Evolutionary conservation across 129 eudicot genomes (phyloP).

Genomic region (Flaveria linearis): DNA sequence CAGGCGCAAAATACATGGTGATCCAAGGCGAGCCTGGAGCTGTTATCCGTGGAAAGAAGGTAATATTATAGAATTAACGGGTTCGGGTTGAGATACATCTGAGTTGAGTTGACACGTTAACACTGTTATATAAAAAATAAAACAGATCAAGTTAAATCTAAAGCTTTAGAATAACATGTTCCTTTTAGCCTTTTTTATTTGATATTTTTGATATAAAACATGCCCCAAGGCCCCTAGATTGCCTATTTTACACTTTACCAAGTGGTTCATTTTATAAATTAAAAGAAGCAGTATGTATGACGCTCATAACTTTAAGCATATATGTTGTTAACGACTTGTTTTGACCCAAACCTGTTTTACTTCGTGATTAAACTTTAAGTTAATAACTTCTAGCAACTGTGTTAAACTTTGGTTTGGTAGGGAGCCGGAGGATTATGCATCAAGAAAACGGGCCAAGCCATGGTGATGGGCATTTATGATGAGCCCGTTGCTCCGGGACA

Average conservation of each 20-base stretch:
- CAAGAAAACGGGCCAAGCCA: constrained; percentile 73
- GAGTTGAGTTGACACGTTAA: neutral
- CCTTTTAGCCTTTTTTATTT: neutral
- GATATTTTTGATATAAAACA: too few relatives aligned
- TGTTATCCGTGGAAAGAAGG: constrained; percentile 75
- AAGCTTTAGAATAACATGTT: neutral
- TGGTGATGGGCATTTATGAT: constrained; percentile 64
- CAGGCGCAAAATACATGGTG: constrained; percentile 63
- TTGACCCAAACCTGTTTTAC: neutral
- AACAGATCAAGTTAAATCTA: neutral
- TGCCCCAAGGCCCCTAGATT: too few relatives aligned
- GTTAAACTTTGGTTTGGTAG: constrained; percentile 32
- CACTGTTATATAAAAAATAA: neutral
- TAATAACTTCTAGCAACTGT: neutral
- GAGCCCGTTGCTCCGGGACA: constrained; percentile 87
- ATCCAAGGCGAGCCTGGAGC: constrained; percentile 62
- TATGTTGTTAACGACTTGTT: neutral
- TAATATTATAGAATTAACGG: constrained; percentile 5
- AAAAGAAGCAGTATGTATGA: neutral
- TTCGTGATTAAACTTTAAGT: neutral
- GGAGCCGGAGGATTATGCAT: constrained; percentile 76
- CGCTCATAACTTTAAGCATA: neutral
- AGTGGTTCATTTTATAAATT: too few relatives aligned
- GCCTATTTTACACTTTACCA: too few relatives aligned
- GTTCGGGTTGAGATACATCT: neutral